phyloP scores from a whole-genome alignment of 2,329 filamentous ascomycete genomes.

The Nigrospora oryzae region DNA sequence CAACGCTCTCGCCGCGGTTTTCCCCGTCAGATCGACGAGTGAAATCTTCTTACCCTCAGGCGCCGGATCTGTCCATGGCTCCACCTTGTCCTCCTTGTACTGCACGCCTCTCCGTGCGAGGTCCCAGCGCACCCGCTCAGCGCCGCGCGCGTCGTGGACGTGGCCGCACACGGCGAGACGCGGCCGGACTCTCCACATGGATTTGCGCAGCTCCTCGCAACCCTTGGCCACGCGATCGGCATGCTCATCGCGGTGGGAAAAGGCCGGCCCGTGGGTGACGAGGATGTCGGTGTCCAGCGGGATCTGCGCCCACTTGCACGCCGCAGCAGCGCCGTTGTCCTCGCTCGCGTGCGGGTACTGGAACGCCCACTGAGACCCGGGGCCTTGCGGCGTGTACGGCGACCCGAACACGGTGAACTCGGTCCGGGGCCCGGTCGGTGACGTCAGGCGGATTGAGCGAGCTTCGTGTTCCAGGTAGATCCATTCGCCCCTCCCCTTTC shows the following conservation, averaged over 20 bases:
- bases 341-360: conserved; percentile 36
- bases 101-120: conserved; percentile 26
- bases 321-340: conserved; percentile 6
- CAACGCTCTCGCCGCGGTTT: conserved; percentile 28
- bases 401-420: conserved; percentile 63
- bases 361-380: conserved; percentile 54
- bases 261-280: conserved; percentile 63
- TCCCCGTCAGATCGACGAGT: conserved; percentile 50
- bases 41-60: conserved; percentile 48
- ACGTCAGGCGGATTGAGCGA: conserved; percentile 43
- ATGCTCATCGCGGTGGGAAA: conserved; percentile 47
- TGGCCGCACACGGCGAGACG: conserved; percentile 63
- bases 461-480: conserved; percentile 57
- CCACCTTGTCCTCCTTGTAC: conserved; percentile 33
- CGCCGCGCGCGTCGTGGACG: conserved; percentile 60
- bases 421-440: conserved; percentile 46
- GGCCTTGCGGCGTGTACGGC: conserved; percentile 49
- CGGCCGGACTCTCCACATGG: conserved; percentile 54
- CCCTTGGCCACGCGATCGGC: conserved; percentile 35
- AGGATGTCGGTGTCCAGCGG: conserved; percentile 56
- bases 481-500: conserved; percentile 20
- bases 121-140: conserved; percentile 54
- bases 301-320: conserved; percentile 49
- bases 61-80: conserved; percentile 52
- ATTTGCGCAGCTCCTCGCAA: conserved; percentile 49